Conservation (phyloP, 306 rosid genomes). For the Albizia julibrissin region DNA sequence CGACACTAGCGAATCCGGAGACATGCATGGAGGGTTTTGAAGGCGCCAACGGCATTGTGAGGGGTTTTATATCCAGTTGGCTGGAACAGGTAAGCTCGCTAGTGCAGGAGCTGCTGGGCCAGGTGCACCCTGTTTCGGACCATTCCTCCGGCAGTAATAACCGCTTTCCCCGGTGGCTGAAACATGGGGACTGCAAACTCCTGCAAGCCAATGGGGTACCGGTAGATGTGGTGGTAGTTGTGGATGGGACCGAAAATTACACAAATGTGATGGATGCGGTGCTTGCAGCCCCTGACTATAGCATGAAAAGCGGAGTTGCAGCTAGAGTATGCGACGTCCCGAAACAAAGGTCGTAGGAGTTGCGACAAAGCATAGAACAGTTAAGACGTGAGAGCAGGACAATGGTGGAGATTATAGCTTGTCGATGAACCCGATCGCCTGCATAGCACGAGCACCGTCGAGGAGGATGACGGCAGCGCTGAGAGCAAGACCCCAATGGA, state of each 20-base stretch:
- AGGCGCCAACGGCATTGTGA: slow-evolving; percentile 69
- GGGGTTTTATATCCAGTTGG: slow-evolving; percentile 48
- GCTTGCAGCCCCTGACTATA: slow-evolving; percentile 60
- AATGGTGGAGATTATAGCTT: no score
- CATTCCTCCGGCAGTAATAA: not conserved
- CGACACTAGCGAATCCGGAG: slow-evolving; percentile 66
- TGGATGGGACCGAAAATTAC: slow-evolving; percentile 73
- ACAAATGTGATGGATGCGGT: slow-evolving; percentile 73
- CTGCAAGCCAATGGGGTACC: slow-evolving; percentile 42
- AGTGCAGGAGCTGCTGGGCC: slow-evolving; percentile 55
- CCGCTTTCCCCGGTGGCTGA: slow-evolving; percentile 64
- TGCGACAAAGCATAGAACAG: no score
- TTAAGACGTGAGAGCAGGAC: no score
- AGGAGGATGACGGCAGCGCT: no score
- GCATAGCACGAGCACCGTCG: no score
- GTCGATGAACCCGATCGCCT: no score
- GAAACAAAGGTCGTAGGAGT: no score
- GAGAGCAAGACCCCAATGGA: no score
- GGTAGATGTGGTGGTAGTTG: slow-evolving; percentile 56
- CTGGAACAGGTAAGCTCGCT: slow-evolving; percentile 56
- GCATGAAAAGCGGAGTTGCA: slow-evolving; percentile 64
- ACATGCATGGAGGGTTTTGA: slow-evolving; percentile 90
- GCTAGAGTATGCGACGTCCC: no score
- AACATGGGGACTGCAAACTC: slow-evolving; percentile 53
- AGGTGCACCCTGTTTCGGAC: slow-evolving; percentile 48